Conservation (phyloP, 1,284 basidiomycete species). For the Ganoderma leucocontextum region DNA sequence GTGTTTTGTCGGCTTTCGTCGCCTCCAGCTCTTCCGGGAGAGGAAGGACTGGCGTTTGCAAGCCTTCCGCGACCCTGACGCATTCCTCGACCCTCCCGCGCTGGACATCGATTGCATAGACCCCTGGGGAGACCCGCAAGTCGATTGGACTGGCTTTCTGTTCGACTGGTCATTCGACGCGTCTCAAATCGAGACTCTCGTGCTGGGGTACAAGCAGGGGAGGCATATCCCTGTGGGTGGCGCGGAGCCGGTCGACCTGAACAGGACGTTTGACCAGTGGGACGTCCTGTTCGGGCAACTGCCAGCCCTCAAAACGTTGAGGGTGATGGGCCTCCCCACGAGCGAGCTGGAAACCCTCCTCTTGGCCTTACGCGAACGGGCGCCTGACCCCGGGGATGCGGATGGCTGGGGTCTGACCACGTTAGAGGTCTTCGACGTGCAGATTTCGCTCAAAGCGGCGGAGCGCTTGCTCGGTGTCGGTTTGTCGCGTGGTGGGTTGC, state of each 20-base stretch:
- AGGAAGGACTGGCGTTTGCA: background rate
- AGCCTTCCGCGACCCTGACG: background rate
- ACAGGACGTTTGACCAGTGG: background rate
- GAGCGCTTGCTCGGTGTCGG: background rate
- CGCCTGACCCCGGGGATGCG: background rate
- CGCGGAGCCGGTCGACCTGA: background rate
- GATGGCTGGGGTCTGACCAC: background rate
- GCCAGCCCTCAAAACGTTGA: background rate
- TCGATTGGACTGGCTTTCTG: background rate
- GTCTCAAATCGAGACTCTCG: conserved; percentile 13
- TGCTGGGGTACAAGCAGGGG: conserved; percentile 10
- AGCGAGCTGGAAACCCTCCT: background rate
- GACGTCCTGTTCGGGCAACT: background rate
- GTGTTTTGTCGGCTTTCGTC: background rate
- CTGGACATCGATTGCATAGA: background rate
- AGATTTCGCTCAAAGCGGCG: background rate
- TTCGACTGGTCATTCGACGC: background rate
- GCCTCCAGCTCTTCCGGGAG: background rate
- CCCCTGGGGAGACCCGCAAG: background rate
- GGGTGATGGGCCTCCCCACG: background rate
- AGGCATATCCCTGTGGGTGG: background rate
- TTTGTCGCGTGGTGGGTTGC: background rate
- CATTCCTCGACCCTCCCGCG: background rate
- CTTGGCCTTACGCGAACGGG: background rate
- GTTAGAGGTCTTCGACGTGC: background rate